Evolutionary conservation across 495 filamentous ascomycete species (phyloP).

Genomic region (Aspergillus egyptiacus): DNA sequence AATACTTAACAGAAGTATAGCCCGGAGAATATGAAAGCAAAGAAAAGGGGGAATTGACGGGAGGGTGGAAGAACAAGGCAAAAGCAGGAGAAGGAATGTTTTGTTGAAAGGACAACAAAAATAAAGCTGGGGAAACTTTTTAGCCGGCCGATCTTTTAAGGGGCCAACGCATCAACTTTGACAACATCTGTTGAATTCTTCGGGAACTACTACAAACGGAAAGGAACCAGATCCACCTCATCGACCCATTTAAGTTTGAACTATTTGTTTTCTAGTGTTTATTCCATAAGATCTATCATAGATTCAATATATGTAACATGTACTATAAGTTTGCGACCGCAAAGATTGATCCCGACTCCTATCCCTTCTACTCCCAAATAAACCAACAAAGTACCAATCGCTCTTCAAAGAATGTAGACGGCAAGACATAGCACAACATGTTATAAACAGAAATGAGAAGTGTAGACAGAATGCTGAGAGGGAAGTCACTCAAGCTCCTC

Average conservation of each 20-base stretch:
- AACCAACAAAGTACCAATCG: neutral
- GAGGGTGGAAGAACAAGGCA: slow-evolving; percentile 3
- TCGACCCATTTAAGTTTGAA: too few relatives aligned
- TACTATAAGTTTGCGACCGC: too few relatives aligned
- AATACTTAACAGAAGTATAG: neutral
- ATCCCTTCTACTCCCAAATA: slow-evolving; percentile 5
- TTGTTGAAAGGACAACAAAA: slow-evolving; percentile 10
- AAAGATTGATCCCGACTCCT: neutral
- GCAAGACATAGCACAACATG: too few relatives aligned
- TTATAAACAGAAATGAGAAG: neutral
- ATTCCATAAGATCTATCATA: too few relatives aligned
- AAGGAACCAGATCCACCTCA: too few relatives aligned
- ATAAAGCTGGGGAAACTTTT: slow-evolving; percentile 10
- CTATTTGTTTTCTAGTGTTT: neutral
- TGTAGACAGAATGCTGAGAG: neutral
- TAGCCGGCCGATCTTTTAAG: slow-evolving; percentile 10
- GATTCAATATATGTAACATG: neutral
- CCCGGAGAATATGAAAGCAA: neutral
- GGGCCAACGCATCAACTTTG: neutral
- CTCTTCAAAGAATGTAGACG: neutral
- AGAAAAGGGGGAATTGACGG: slow-evolving; percentile 9
- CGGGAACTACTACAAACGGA: too few relatives aligned
- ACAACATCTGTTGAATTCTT: neutral
- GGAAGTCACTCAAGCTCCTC: slow-evolving; percentile 45
- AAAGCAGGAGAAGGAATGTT: slow-evolving; percentile 7